phyloP scores from a whole-genome alignment of 2,329 filamentous ascomycete species.

The Colletotrichum paranaense region DNA sequence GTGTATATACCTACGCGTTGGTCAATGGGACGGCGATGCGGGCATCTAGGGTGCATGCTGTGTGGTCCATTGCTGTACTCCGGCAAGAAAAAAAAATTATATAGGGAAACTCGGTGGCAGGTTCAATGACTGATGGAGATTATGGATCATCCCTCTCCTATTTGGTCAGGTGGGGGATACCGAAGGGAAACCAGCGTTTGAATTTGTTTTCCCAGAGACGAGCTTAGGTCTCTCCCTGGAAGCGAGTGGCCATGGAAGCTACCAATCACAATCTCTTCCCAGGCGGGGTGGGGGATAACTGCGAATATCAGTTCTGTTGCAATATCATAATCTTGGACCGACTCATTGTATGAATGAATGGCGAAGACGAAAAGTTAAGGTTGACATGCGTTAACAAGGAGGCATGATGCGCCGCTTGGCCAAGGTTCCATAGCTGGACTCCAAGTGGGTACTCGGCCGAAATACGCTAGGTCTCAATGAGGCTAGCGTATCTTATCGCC shows the following conservation, averaged over 20 bases:
- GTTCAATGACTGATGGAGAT: constrained; percentile 2
- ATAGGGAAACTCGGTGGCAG: not conserved
- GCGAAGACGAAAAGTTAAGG: not conserved
- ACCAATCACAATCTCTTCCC: not conserved
- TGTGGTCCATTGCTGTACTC: constrained; percentile 4
- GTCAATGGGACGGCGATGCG: constrained; percentile 8
- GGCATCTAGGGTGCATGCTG: not conserved
- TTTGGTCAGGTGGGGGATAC: not conserved
- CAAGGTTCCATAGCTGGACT: not conserved
- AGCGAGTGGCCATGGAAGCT: not conserved
- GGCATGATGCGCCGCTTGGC: no score
- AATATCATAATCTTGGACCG: not conserved
- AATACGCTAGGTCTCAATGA: not conserved
- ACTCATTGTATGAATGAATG: not conserved
- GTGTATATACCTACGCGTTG: constrained; percentile 34
- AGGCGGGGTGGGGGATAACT: not conserved
- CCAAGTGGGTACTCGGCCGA: not conserved
- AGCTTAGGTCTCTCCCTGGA: constrained; percentile 9
- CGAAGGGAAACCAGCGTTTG: not conserved
- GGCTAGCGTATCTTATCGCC: constrained; percentile 9
- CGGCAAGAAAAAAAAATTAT: constrained; percentile 9
- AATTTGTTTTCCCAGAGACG: not conserved
- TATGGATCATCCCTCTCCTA: not conserved
- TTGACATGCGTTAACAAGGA: not conserved
- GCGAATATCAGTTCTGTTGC: not conserved